These are phyloP conservation scores for Erodium moschatum DNA, from an alignment of 441 rosid species.

Conservation along the genomic window DNA sequence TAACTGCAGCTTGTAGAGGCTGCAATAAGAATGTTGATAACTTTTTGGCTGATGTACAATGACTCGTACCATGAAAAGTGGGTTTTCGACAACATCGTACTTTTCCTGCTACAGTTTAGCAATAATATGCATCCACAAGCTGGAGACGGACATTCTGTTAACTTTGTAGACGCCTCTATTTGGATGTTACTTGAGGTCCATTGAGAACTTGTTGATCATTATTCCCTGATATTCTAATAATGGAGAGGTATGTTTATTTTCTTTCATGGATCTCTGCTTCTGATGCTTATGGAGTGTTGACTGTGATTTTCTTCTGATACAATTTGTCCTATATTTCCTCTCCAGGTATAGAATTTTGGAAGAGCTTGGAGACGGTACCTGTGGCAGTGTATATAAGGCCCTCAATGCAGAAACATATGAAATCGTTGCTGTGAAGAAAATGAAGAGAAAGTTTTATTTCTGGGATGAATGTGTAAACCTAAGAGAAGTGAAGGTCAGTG, in stretches of 20 bases:
- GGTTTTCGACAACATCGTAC: constrained; percentile 36
- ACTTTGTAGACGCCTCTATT: constrained; percentile 40
- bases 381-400: constrained; percentile 88
- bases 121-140: constrained; percentile 34
- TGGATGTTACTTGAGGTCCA: constrained; percentile 49
- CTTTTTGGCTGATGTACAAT: constrained; percentile 37
- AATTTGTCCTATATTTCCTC: constrained; percentile 14
- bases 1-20: constrained; percentile 64
- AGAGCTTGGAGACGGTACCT: constrained; percentile 97
- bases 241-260: constrained; percentile 63
- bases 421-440: constrained; percentile 88
- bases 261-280: not conserved
- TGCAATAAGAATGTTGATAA: constrained; percentile 74
- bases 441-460: constrained; percentile 82
- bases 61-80: constrained; percentile 45
- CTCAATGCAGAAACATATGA: constrained; percentile 61
- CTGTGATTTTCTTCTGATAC: not conserved
- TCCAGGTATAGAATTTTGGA: constrained; percentile 67
- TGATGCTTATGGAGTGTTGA: not conserved
- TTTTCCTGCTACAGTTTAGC: constrained; percentile 62
- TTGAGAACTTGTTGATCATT: constrained; percentile 46
- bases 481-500: constrained; percentile 81
- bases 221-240: constrained; percentile 29
- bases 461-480: constrained; percentile 92
- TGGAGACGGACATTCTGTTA: constrained; percentile 29